Conservation (phyloP, 1,139 yeast genomes). For the Kodamaea fungicola region DNA sequence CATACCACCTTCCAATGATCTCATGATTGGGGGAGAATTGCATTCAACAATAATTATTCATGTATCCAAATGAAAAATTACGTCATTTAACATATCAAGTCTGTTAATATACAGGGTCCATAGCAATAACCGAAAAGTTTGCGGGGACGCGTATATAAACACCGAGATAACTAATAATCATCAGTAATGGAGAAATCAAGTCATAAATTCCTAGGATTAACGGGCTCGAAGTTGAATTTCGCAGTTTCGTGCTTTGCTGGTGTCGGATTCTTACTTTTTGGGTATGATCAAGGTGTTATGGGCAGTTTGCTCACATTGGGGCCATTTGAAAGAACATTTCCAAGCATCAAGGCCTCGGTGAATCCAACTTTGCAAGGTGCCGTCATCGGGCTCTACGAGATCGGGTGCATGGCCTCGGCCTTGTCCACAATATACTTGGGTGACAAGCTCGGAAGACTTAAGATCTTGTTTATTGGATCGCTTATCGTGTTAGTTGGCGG, state of each 20-base stretch:
- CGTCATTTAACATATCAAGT: too few species aligned
- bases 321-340: constrained; percentile 36
- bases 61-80: too few species aligned
- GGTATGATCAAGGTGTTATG: constrained; percentile 52
- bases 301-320: constrained; percentile 41
- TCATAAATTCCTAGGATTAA: constrained; percentile 22
- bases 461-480: constrained; percentile 29
- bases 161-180: not conserved
- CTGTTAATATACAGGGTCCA: too few species aligned
- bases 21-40: too few species aligned
- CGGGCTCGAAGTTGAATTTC: constrained; percentile 23
- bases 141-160: too few species aligned
- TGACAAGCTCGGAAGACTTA: constrained; percentile 32
- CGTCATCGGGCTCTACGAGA: constrained; percentile 34
- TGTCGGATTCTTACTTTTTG: constrained; percentile 34
- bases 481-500: constrained; percentile 35
- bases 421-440: constrained; percentile 34
- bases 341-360: constrained; percentile 26
- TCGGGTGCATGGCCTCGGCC: constrained; percentile 36
- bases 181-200: not conserved
- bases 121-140: too few species aligned
- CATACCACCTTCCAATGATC: too few species aligned
- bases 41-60: too few species aligned
- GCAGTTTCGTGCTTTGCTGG: constrained; percentile 29
- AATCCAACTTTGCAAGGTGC: constrained; percentile 39